Percentiles rank a stretch among this genome's conserved stretches.
Evolutionary conservation across 129 eudicot genomes (phyloP).

Genomic region (Cynara cardunculus): DNA sequence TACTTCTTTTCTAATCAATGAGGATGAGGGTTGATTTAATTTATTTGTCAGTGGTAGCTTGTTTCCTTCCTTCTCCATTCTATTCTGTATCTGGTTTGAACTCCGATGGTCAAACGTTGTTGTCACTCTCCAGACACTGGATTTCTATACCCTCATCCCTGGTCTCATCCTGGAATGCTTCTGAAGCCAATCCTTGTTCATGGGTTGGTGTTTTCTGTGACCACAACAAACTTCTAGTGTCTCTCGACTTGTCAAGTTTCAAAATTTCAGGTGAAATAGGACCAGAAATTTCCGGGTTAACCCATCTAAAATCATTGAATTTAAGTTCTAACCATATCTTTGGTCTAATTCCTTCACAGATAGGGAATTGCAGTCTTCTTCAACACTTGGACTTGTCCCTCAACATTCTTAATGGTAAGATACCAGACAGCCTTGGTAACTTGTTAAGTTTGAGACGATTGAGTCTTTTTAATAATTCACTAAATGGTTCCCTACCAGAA

Average conservation of each 20-base stretch:
- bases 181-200: constrained; percentile 61
- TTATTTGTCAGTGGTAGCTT: constrained; percentile 18
- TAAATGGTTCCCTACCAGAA: constrained; percentile 62
- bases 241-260: constrained; percentile 37
- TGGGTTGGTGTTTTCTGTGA: constrained; percentile 75
- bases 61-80: constrained; percentile 16
- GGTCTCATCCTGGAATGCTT: constrained; percentile 55
- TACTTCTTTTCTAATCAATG: neutral
- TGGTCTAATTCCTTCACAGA: constrained; percentile 49
- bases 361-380: constrained; percentile 56
- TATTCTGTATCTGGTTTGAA: constrained; percentile 37
- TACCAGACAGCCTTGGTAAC: constrained; percentile 59
- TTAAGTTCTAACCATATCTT: constrained; percentile 41
- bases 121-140: constrained; percentile 65
- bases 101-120: constrained; percentile 55
- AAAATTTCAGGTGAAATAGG: constrained; percentile 59
- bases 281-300: constrained; percentile 51
- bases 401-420: constrained; percentile 36
- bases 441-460: constrained; percentile 33
- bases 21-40: constrained; percentile 1
- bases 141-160: constrained; percentile 37
- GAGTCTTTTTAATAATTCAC: constrained; percentile 40
- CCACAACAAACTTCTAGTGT: constrained; percentile 25
- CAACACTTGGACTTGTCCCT: constrained; percentile 37
- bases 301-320: constrained; percentile 38